Conservation (phyloP, 2,329 filamentous ascomycete genomes). For the Trichoderma koningiopsis region DNA sequence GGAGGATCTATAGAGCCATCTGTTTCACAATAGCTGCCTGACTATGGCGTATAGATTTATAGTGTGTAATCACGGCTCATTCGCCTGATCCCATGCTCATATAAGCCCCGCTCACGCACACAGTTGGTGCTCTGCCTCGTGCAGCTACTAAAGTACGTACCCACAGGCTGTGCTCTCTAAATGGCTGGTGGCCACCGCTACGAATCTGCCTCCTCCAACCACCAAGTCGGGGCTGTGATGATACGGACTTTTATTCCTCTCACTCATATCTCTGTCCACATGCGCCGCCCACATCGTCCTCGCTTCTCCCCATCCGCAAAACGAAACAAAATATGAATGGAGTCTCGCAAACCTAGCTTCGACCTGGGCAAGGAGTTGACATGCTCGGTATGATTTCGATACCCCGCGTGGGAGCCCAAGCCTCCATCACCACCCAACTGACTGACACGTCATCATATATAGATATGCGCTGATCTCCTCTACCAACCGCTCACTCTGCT, state of each 20-base stretch:
- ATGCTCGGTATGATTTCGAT: slow-evolving; percentile 71
- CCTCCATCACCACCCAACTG: neutral
- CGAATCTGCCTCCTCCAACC: slow-evolving; percentile 1
- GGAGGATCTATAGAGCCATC: neutral
- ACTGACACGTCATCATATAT: slow-evolving; percentile 15
- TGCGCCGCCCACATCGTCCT: neutral
- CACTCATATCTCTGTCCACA: neutral
- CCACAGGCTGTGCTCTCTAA: slow-evolving; percentile 11
- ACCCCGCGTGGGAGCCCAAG: neutral
- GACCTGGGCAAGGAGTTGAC: slow-evolving; percentile 93
- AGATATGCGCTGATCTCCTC: slow-evolving; percentile 97
- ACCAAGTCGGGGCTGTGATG: neutral
- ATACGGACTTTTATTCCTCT: neutral
- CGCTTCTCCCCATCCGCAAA: neutral
- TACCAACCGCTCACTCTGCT: slow-evolving; percentile 89
- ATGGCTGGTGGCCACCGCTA: neutral
- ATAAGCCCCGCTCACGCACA: neutral
- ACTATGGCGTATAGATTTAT: neutral
- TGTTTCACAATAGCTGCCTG: neutral
- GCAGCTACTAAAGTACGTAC: slow-evolving; percentile 1
- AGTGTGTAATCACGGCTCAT: neutral
- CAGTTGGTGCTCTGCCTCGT: neutral
- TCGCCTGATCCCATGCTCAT: neutral
- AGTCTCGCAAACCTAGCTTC: slow-evolving; percentile 53
- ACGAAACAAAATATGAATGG: slow-evolving; percentile 47